These are phyloP conservation scores for Pestalotiopsis sp. DNA, from an alignment of 2,329 filamentous ascomycete genomes.

Conservation along the genomic window DNA sequence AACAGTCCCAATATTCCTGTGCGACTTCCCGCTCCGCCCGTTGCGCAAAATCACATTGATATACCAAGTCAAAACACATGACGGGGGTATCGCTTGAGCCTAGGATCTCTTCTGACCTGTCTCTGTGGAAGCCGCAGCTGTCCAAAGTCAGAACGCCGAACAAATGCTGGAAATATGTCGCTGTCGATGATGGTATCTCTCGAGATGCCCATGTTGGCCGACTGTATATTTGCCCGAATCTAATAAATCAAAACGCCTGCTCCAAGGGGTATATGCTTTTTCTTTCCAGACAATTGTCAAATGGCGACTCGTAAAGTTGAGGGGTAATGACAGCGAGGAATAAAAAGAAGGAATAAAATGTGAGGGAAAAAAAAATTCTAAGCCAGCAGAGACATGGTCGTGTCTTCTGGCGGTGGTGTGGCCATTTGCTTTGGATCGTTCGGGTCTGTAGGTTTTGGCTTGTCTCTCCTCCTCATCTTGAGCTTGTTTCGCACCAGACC, in stretches of 20 bases:
- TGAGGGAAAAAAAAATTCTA: background rate
- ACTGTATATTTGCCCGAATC: background rate
- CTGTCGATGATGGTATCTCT: background rate
- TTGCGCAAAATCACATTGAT: background rate
- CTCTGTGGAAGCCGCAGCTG: background rate
- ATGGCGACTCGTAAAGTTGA: background rate
- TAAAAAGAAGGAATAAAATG: background rate
- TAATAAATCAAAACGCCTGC: slow-evolving; percentile 9
- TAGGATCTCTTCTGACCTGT: background rate
- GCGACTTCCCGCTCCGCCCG: background rate
- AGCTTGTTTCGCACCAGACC: slow-evolving; percentile 30
- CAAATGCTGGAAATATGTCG: background rate
- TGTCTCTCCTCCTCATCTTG: slow-evolving; percentile 26
- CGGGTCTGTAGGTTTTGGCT: background rate
- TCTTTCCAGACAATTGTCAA: slow-evolving; percentile 1
- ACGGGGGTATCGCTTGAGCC: background rate
- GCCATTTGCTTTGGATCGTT: background rate
- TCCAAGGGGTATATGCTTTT: slow-evolving; percentile 9
- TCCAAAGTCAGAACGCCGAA: background rate
- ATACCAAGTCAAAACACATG: background rate
- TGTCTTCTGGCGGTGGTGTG: slow-evolving; percentile 1
- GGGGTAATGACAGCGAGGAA: background rate
- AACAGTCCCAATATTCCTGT: background rate
- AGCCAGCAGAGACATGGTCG: background rate
- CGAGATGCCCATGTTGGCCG: background rate